Base-by-base conservation (phyloP, 352 stramenopile species). In the Globisporangium splendens region DNA sequence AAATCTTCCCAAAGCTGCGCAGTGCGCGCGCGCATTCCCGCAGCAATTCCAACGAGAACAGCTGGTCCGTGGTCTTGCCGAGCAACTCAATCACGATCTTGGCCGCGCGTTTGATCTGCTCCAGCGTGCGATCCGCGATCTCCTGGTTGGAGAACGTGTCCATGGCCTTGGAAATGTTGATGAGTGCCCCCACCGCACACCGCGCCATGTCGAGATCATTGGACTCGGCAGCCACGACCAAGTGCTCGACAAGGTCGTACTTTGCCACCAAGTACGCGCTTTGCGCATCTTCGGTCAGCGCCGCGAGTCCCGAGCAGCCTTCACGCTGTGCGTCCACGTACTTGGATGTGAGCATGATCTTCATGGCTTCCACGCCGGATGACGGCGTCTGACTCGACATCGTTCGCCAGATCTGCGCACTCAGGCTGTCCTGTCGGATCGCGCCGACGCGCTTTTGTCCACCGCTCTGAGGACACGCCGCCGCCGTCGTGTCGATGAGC, bases 321-420 rank as follows among this genome's bases (percentile, higher is more conserved):
- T 93, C 84, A 3, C 78, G 77, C 66, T 91, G 86, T 11, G 73
- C 78, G 42, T 93, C 84, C 12, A 79, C 46, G 48, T 76, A 89
- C 47, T 76, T 76, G 28, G 82, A 92, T 10, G 80, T 89, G 20
- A 93, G 60, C 84, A 93, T 93, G 53, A 91, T 89, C 64, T 90
- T 89, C 78, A 93, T 90, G 20, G 81, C 82, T 35, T 92, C 80
- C 10, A 91, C 75, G 41, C 84, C 84, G 8, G 84, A 93, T 39
- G 71, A 78, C 57, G 79, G 77, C 20, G 76, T 85, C 14, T 66
- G 66, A 22, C 70, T 72, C 5, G 75, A 70, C 21, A 88, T 65
- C 31, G 79, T 82, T 28, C 71, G 70, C 82, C 81, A 90, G 39
- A 88, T 74, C 55, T 85, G 66, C 12, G 73, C 72, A 39, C 73